Evolutionary conservation across 2,329 filamentous ascomycete species (phyloP).

Genomic region (Penicillium sp.): DNA sequence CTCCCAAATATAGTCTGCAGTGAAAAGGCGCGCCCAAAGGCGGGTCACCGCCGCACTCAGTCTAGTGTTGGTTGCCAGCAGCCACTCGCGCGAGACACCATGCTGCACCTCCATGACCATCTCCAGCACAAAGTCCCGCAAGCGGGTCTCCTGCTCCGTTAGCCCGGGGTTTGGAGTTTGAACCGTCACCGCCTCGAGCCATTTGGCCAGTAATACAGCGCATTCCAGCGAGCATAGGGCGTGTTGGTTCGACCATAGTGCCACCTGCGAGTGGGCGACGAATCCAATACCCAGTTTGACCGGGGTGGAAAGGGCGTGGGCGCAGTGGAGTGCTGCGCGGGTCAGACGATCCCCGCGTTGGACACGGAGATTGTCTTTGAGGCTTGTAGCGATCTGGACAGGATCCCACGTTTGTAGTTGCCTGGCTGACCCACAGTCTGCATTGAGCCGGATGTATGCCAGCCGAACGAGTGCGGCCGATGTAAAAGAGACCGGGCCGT

Average conservation of each 20-base stretch:
- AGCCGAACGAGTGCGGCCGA: constrained; percentile 39
- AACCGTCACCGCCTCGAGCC: constrained; percentile 40
- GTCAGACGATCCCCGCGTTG: constrained; percentile 51
- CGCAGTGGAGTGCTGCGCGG: constrained; percentile 57
- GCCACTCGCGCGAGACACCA: constrained; percentile 36
- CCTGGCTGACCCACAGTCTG: constrained; percentile 39
- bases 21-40: constrained; percentile 42
- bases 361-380: constrained; percentile 41
- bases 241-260: constrained; percentile 62
- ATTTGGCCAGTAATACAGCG: constrained; percentile 57
- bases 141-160: constrained; percentile 38
- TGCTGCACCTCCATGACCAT: constrained; percentile 43
- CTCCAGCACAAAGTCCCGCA: constrained; percentile 42
- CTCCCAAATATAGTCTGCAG: constrained; percentile 43
- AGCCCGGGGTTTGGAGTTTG: constrained; percentile 30
- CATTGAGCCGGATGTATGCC: constrained; percentile 41
- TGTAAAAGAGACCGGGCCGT: constrained; percentile 40
- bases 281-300: constrained; percentile 59
- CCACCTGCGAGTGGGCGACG: constrained; percentile 59
- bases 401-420: constrained; percentile 40
- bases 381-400: constrained; percentile 35
- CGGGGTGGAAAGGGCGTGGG: constrained; percentile 60
- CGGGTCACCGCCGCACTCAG: constrained; percentile 38
- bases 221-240: constrained; percentile 60
- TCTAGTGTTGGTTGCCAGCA: constrained; percentile 38